phyloP scores from a whole-genome alignment of 176 grass and related monocot species.

The Rhynchospora tenuis region DNA sequence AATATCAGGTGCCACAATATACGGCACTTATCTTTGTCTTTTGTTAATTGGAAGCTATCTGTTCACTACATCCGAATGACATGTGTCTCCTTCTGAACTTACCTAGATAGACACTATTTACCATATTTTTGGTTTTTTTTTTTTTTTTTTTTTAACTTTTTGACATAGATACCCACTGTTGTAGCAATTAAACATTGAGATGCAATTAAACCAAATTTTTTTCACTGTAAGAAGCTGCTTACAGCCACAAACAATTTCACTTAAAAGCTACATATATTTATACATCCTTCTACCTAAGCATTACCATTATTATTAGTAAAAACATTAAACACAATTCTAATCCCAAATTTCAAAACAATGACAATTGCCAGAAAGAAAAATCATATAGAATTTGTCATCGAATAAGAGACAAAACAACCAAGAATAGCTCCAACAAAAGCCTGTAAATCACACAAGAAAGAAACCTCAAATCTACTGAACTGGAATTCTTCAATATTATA shows the following conservation, averaged over 20 bases:
- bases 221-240: constrained; percentile 11
- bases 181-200: too few relatives aligned
- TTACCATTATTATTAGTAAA: constrained; percentile 18
- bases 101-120: too few relatives aligned
- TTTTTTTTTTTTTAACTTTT: too few relatives aligned
- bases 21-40: too few relatives aligned
- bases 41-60: constrained; percentile 44
- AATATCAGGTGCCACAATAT: too few relatives aligned
- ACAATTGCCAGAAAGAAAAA: not conserved
- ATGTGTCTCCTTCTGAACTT: constrained; percentile 36
- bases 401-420: constrained; percentile 55
- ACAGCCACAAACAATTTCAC: not conserved
- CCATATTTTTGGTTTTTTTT: too few relatives aligned
- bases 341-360: not conserved
- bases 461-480: not conserved
- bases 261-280: constrained; percentile 15
- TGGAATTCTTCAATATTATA: not conserved
- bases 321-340: constrained; percentile 8
- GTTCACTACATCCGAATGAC: too few relatives aligned
- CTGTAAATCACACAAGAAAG: constrained; percentile 29
- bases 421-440: constrained; percentile 75
- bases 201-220: not conserved
- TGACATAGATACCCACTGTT: too few relatives aligned
- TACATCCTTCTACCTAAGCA: constrained; percentile 11
- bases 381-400: constrained; percentile 60